A percentile compares a stretch with the other conserved stretches of the same genome.
These are phyloP conservation scores for Parachlorella kessleri DNA, from an alignment of 139 green algal genomes.

Conservation along the genomic window DNA sequence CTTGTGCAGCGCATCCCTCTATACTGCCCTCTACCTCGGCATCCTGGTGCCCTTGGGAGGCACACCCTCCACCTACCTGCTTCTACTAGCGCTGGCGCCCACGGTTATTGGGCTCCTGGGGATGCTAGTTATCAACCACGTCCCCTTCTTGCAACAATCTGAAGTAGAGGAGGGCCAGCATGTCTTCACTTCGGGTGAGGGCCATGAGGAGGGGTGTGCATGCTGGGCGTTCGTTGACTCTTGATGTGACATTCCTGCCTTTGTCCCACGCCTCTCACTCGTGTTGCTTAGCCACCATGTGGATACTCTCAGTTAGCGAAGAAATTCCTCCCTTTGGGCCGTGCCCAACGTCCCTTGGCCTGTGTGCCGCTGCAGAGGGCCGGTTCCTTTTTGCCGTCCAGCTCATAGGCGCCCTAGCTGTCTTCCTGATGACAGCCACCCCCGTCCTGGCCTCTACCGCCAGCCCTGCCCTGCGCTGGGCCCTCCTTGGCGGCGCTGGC, in stretches of 20 bases:
- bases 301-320: no score
- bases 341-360: no score
- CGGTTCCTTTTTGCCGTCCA: constrained; percentile 32
- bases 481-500: constrained; percentile 26
- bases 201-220: no score
- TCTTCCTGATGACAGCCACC: constrained; percentile 51
- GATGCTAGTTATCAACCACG: constrained; percentile 54
- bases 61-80: constrained; percentile 56
- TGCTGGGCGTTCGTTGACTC: no score
- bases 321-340: no score
- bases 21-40: constrained; percentile 59
- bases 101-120: constrained; percentile 25
- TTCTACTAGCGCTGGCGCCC: constrained; percentile 56
- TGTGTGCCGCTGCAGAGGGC: constrained; percentile 8
- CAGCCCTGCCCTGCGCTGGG: not conserved
- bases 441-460: constrained; percentile 1
- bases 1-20: no score
- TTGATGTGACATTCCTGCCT: no score
- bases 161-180: constrained; percentile 22
- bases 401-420: constrained; percentile 48
- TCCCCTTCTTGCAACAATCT: constrained; percentile 11
- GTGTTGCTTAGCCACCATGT: no score
- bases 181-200: constrained; percentile 26
- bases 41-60: constrained; percentile 41
- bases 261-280: no score